Base-by-base conservation (phyloP, 1,284 basidiomycete genomes). In the Tilletia caries region DNA sequence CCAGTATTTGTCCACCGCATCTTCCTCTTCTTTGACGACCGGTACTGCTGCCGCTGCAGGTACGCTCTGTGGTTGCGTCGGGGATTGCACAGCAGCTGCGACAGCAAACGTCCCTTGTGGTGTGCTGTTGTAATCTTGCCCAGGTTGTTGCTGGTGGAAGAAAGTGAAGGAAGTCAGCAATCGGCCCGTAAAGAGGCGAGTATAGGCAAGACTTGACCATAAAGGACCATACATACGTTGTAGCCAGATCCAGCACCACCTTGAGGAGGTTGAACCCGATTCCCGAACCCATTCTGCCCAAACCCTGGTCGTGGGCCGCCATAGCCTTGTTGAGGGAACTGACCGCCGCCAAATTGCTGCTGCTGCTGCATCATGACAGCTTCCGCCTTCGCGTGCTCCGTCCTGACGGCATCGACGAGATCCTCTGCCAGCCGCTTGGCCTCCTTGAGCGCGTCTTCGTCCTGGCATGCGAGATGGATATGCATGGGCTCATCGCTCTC, bases 401-500 rank as follows among this genome's bases (percentile, higher is more conserved):
- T 65, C 1, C 68, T 72, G 2, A 83, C 80, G 3, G 79, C 79
- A 32, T 82, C 81, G 48, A 83, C 43, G 34, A 83, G 65, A 58
- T 83, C 81, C 23, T 76, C 68, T 1, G 79, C 78, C 44, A 83
- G 69, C 66, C 54, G 68, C 67, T 76, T 79, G 5, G 78, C 81
- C 23, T 73, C 76, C 37, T 73, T 66, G 43, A 83, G 71, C 70
- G 74, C 71, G 12, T 70, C 72, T 32, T 79, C 77, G 43, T 81
- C 79, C 4, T 79, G 80, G 5, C 80, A 78, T 1, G 41, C 70
- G 43, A 80, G 74, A 43, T 73, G 68, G 34, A 83, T 76, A 83
- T 95, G 93, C 88, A 96, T 91, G 0, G 93, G 92, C 80, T 97
- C 95, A 70, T 92, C 91, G 60, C 89, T 88, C 85, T 98, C 95